A percentile compares a stretch with the other conserved stretches of the same genome.
These are phyloP conservation scores for Irpex lacteus DNA, from an alignment of 1,284 basidiomycete genomes.

Conservation along the genomic window DNA sequence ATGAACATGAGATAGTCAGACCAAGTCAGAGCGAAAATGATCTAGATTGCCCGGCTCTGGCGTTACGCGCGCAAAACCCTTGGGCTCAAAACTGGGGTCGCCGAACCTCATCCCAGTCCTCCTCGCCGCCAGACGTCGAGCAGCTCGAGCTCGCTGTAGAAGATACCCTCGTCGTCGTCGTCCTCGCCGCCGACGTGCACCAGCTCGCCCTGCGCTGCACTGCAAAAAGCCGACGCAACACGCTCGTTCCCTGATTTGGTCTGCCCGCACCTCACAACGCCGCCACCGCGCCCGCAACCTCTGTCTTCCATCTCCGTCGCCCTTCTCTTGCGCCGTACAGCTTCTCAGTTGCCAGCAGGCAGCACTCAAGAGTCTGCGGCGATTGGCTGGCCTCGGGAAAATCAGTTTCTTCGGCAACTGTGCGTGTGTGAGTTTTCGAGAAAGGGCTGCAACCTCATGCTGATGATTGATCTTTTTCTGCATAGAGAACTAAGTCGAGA, in stretches of 20 bases:
- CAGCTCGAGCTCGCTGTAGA: neutral
- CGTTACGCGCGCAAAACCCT: neutral
- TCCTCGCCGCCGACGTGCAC: neutral
- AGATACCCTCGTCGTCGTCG: neutral
- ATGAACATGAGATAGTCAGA: neutral
- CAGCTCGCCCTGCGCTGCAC: neutral
- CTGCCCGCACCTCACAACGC: neutral
- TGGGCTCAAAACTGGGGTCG: slow-evolving; percentile 4
- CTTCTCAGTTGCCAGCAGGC: neutral
- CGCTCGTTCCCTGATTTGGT: neutral
- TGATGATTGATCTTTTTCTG: neutral
- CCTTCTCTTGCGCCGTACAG: neutral
- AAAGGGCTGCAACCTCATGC: neutral
- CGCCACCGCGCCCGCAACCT: neutral
- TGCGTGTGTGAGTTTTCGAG: neutral
- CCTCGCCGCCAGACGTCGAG: neutral
- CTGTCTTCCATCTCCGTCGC: neutral
- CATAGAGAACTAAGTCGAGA: neutral
- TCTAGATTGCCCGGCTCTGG: neutral
- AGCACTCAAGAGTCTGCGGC: neutral
- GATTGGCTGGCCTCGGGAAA: neutral
- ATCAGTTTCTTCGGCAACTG: neutral
- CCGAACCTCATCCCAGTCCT: neutral
- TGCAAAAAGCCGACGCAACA: neutral
- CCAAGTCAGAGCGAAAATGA: neutral